Evolutionary conservation across 2,329 filamentous ascomycete genomes (phyloP), one percentile per base, ranked within the genome.

Genomic region (Talaromyces sp.): DNA sequence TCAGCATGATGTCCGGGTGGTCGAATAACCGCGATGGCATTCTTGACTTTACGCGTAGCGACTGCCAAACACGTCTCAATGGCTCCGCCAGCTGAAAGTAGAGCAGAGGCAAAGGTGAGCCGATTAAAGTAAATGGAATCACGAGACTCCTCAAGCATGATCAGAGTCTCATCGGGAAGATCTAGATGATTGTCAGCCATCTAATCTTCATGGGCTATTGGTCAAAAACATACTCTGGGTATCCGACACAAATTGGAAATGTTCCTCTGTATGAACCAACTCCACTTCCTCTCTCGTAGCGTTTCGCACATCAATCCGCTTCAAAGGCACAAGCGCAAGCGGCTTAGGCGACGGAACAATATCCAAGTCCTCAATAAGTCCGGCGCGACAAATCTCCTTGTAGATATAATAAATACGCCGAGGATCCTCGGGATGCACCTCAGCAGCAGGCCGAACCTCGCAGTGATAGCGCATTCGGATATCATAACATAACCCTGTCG

Each of bases 51-150:
- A 3, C 89, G 88, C 2, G 82, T 81, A 22, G 94, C 87, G 4
- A 99, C 91, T n/a, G 89, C 89, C 71, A 92, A 88, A 75, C 92
- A 96, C 0, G 92, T 96, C 74, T 99, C 94, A 62, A 99, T 97
- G 15, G 93, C 92, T 43, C 93, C 93, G 31, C 94, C 94, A 11
- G 89, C 90, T 1, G 94, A 93, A 35, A 99, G 80, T 39, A 89
- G 80, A 1, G 92, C 89, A 33, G 91, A 92, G 43, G 86, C 84
- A 66, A 86, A 93, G 0, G 91, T 95, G 70, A 92, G 83, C 52
- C 84, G 84, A 54, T 93, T 91, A 58, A 96, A 89, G 66, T 94
- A 94, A 11, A 94, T 82, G 0, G 89, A 94, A 64, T 89, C 88
- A 31, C 87, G 81, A 1, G 84, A 85, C 60, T 84, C 78, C 28